Base-by-base conservation (phyloP, 139 green algal genomes). In the Chlamydomonas eustigma region DNA sequence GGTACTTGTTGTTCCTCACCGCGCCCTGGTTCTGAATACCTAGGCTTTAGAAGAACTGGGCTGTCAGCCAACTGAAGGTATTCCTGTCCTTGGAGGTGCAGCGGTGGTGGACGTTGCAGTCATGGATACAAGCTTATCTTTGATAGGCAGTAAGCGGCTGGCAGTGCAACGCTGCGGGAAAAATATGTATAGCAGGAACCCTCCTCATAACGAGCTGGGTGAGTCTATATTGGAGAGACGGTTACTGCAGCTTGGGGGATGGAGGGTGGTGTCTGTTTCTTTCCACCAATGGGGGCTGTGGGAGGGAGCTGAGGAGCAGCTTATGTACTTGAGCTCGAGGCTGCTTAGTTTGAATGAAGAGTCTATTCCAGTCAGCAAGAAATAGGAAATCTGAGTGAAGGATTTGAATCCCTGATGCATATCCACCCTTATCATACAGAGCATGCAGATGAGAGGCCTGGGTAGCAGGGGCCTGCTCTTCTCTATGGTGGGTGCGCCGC, bases 41-140 rank as follows among this genome's bases (percentile, higher is more conserved):
- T 63, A 70, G 66, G 32, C n/a, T 4, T 35, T 74, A 8, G 66
- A 74, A 35, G 66, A 74, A 8, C 44, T 74, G 66, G 66, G 66
- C n/a, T 51, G 32, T 51, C 8, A 74, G 35, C 66, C 66, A 24
- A 35, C 35, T 28, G 32, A 50, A 6, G 28, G 66, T 12, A 8
- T 74, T n/a, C 66, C 66, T 39, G 66, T 74, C 12, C 66, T 74
- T 12, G 66, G 35, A 4, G 66, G 66, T 8, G 66, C 66, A 8
- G n/a, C 6, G n/a, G 8, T 51, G 8, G 66, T 35, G 44, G 66
- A 74, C 35, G 33, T 74, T 33, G 66, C 66, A 5, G 22, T 74
- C 4, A 51, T 35, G 66, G 12, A 32, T 8, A 24, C 32, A 12
- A 35, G 50, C 66, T 18, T 12, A 18, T 58, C 12, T 12, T 12